Evolutionary conservation across 345 rosid genomes (phyloP).

Genomic region (Gynandropsis gynandra): DNA sequence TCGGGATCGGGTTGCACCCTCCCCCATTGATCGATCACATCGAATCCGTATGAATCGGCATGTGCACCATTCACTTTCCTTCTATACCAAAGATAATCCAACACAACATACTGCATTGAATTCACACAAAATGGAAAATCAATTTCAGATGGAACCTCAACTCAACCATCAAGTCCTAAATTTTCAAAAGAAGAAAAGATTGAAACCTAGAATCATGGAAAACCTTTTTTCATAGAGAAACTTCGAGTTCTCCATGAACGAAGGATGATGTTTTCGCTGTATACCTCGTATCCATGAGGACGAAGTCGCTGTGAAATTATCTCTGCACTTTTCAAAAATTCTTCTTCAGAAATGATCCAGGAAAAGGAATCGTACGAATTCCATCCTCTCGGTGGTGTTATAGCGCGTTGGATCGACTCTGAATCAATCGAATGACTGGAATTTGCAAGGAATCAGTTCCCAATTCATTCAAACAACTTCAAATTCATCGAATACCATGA

Average conservation of each 20-base stretch:
- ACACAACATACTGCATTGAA: conserved; percentile 69
- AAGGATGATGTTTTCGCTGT: conserved; percentile 4
- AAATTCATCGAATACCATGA: neutral
- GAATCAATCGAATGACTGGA: conserved; percentile 11
- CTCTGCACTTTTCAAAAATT: conserved; percentile 67
- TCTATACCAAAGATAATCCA: conserved; percentile 96
- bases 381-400: conserved; percentile 94
- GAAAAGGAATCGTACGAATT: conserved; percentile 89
- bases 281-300: conserved; percentile 70
- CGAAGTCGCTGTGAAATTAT: conserved; percentile 52
- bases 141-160: conserved; percentile 6
- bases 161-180: too few relatives aligned
- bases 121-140: neutral
- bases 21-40: conserved; percentile 96
- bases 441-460: neutral
- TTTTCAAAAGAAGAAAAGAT: conserved; percentile 1
- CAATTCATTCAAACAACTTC: neutral
- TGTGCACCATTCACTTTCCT: conserved; percentile 67
- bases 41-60: conserved; percentile 65
- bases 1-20: conserved; percentile 69
- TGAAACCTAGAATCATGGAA: neutral
- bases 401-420: conserved; percentile 33
- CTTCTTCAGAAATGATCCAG: conserved; percentile 83
- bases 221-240: neutral
- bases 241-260: neutral